phyloP scores from a whole-genome alignment of 1,139 yeast species.

The Geotrichum europaeum region DNA sequence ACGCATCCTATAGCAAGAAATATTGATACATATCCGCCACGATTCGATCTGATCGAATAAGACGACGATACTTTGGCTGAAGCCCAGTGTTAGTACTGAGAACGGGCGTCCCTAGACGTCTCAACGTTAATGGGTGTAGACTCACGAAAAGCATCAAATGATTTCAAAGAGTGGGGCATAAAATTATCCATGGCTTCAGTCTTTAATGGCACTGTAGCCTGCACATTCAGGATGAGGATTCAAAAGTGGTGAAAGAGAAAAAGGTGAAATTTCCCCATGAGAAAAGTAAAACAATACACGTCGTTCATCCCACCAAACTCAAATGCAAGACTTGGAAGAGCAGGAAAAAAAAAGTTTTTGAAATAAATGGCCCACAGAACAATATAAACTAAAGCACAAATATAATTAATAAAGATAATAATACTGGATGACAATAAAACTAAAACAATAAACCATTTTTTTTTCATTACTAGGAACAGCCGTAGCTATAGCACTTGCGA shows the following conservation, averaged over 20 bases:
- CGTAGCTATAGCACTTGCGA: conserved; percentile 28
- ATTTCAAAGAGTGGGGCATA: conserved; percentile 31
- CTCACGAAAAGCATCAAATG: conserved; percentile 83
- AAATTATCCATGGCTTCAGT: conserved; percentile 23
- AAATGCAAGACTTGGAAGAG: neutral
- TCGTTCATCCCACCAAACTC: neutral
- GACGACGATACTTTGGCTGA: conserved; percentile 72
- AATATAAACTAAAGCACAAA: neutral
- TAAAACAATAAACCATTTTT: neutral
- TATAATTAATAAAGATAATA: neutral
- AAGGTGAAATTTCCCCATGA: neutral
- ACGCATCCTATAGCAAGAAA: conserved; percentile 54
- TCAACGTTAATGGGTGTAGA: conserved; percentile 15
- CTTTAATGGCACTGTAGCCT: neutral
- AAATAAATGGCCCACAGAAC: neutral
- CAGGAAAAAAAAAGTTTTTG: neutral
- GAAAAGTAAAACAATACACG: neutral
- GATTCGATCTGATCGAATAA: conserved; percentile 63
- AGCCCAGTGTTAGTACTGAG: conserved; percentile 33
- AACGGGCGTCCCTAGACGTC: neutral
- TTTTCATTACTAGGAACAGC: neutral
- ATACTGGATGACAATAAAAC: neutral
- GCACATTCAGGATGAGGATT: neutral
- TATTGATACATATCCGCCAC: conserved; percentile 76
- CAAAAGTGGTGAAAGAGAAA: neutral